Percentiles rank a stretch among this genome's conserved stretches.
Evolutionary conservation across 2,329 filamentous ascomycete genomes (phyloP).

Genomic region (Geosmithia flava): DNA sequence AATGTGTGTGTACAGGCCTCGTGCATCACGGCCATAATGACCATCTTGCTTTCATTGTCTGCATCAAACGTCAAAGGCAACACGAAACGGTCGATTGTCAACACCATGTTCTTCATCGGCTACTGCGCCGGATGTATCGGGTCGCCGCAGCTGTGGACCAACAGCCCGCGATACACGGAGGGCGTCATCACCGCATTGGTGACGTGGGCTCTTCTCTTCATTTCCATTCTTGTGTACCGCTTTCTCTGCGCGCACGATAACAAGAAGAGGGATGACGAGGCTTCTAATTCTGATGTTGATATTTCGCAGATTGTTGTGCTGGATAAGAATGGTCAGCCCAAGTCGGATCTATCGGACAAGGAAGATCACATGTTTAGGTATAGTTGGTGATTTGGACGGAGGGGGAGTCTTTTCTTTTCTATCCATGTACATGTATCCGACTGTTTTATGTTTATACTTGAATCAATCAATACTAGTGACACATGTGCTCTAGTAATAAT

Average conservation of each 20-base stretch:
- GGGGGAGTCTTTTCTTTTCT: no score
- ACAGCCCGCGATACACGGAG: slow-evolving; percentile 27
- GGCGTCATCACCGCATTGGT: slow-evolving; percentile 32
- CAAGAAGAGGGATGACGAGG: slow-evolving; percentile 8
- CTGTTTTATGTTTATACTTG: no score
- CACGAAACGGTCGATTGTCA: slow-evolving; percentile 14
- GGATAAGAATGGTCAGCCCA: slow-evolving; percentile 11
- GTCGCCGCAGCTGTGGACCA: slow-evolving; percentile 33
- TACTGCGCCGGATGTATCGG: slow-evolving; percentile 14
- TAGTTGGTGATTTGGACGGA: slow-evolving; percentile 4
- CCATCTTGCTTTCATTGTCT: slow-evolving; percentile 16
- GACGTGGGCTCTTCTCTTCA: slow-evolving; percentile 16
- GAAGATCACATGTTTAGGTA: slow-evolving; percentile 20
- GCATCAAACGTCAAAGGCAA: slow-evolving; percentile 16
- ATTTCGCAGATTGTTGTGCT: slow-evolving; percentile 4
- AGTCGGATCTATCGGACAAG: slow-evolving; percentile 20
- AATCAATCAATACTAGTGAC: no score
- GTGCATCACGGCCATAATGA: slow-evolving; percentile 27
- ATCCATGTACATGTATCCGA: no score
- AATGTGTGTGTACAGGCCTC: slow-evolving; percentile 17
- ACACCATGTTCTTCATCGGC: slow-evolving; percentile 11
- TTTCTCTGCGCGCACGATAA: slow-evolving; percentile 22
- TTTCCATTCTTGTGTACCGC: slow-evolving; percentile 19
- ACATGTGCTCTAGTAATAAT: no score
- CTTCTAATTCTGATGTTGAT: slow-evolving; percentile 1